Percentiles rank a stretch among this genome's conserved stretches.
Evolutionary conservation across 768 basidiomycete species (phyloP).

Genomic region (Trametes cubensis): DNA sequence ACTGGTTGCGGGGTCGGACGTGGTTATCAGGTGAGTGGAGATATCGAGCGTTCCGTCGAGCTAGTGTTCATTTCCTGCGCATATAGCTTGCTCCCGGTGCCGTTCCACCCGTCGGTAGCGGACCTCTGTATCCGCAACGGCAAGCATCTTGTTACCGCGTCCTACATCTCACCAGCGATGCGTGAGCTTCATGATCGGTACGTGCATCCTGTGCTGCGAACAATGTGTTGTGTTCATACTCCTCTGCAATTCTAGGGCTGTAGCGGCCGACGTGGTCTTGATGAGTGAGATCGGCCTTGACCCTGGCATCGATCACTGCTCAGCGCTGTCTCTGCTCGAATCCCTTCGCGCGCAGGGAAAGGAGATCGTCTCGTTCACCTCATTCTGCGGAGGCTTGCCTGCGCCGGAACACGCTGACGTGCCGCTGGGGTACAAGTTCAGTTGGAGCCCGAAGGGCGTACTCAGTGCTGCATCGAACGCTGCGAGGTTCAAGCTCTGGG

Average conservation of each 20-base stretch:
- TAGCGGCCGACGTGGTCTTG: conserved; percentile 64
- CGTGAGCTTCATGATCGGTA: conserved; percentile 60
- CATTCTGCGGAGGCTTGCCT: conserved; percentile 93
- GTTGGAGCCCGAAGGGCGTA: conserved; percentile 91
- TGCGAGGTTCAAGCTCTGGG: conserved; percentile 64
- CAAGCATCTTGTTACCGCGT: conserved; percentile 88
- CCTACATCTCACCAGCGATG: conserved; percentile 86
- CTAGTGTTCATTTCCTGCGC: neutral
- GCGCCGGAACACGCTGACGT: conserved; percentile 65
- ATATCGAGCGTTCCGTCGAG: neutral
- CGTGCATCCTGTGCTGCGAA: conserved; percentile 23
- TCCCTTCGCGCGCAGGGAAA: conserved; percentile 54
- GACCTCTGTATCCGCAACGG: conserved; percentile 66
- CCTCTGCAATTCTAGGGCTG: conserved; percentile 47
- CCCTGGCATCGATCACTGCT: conserved; percentile 89
- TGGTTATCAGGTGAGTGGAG: conserved; percentile 75
- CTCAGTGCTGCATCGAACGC: conserved; percentile 76
- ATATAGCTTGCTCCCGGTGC: conserved; percentile 74
- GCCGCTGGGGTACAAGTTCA: conserved; percentile 89
- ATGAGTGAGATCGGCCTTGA: conserved; percentile 91
- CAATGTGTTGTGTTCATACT: neutral
- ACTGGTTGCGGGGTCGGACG: conserved; percentile 67
- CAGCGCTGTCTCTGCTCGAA: conserved; percentile 71
- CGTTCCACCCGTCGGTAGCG: conserved; percentile 73
- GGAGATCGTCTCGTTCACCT: conserved; percentile 71